A percentile compares a stretch with the other conserved stretches of the same genome.
These are phyloP conservation scores for Ustilago cynodontis DNA, from an alignment of 1,284 basidiomycete species.

Conservation along the genomic window DNA sequence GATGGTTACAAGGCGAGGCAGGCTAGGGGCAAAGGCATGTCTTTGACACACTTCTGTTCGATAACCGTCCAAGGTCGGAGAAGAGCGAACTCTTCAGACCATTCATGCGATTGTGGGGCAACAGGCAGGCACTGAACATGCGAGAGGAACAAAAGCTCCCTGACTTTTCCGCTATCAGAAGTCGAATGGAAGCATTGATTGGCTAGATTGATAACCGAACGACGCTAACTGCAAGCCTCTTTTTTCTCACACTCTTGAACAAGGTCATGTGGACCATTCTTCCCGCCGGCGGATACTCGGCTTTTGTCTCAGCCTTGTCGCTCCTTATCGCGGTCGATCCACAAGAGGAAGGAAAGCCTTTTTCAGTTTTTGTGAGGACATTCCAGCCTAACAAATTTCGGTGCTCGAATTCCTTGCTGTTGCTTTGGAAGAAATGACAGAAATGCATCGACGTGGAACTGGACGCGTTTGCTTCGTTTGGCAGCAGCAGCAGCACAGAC, in stretches of 20 bases:
- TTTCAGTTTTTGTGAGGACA: background rate
- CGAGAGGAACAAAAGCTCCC: background rate
- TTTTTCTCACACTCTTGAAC: too few species aligned
- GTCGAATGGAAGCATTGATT: background rate
- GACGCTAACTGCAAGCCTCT: conserved; percentile 1
- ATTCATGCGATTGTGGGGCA: background rate
- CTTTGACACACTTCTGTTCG: background rate
- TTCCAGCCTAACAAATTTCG: too few species aligned
- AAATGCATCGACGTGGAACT: conserved; percentile 38
- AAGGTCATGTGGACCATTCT: background rate
- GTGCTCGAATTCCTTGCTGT: conserved; percentile 11
- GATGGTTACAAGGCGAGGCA: background rate
- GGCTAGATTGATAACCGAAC: too few species aligned
- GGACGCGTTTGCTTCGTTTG: background rate
- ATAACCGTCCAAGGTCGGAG: conserved; percentile 6
- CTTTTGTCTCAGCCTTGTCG: too few species aligned
- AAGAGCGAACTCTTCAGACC: conserved; percentile 2
- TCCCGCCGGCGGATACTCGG: background rate
- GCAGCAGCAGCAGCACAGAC: background rate
- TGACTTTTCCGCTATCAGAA: background rate
- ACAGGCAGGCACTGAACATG: background rate
- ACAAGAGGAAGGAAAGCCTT: background rate
- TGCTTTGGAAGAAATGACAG: conserved; percentile 41
- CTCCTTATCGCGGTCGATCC: conserved; percentile 3
- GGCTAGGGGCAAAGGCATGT: background rate